Percentiles rank a stretch among this genome's conserved stretches.
Conservation (phyloP, 257 asterid genomes). For the Agastache rugosa region DNA sequence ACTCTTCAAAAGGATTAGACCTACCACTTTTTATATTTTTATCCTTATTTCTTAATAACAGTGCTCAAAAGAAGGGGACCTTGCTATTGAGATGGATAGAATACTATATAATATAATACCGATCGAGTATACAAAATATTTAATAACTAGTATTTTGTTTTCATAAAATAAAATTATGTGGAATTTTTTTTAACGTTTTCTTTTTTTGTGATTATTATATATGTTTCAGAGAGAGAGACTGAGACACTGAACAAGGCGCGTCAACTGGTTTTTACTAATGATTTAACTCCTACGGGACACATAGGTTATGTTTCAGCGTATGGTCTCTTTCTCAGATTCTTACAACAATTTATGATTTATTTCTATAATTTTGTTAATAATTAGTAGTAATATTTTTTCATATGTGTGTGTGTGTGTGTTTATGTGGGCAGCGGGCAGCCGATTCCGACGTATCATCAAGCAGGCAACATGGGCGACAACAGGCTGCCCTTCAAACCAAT, state of each 20-base stretch:
- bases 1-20: no score
- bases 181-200: no score
- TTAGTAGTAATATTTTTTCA: no score
- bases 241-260: conserved; percentile 95
- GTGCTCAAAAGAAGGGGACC: no score
- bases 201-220: no score
- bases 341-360: background rate
- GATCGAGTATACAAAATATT: no score
- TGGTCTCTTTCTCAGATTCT: background rate
- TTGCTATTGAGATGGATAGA: no score
- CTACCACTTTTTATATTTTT: no score
- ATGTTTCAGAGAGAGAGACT: conserved; percentile 80
- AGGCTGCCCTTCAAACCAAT: conserved; percentile 56
- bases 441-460: conserved; percentile 54
- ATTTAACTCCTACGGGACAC: conserved; percentile 61
- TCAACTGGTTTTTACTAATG: conserved; percentile 82
- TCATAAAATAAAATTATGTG: no score
- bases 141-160: no score
- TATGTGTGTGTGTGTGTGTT: background rate
- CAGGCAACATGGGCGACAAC: conserved; percentile 45
- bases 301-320: conserved; percentile 63
- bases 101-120: no score
- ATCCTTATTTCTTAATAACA: no score
- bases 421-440: conserved; percentile 57
- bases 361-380: background rate